Conservation (phyloP, 805 yeast species). For the Teunomyces tritomae region DNA sequence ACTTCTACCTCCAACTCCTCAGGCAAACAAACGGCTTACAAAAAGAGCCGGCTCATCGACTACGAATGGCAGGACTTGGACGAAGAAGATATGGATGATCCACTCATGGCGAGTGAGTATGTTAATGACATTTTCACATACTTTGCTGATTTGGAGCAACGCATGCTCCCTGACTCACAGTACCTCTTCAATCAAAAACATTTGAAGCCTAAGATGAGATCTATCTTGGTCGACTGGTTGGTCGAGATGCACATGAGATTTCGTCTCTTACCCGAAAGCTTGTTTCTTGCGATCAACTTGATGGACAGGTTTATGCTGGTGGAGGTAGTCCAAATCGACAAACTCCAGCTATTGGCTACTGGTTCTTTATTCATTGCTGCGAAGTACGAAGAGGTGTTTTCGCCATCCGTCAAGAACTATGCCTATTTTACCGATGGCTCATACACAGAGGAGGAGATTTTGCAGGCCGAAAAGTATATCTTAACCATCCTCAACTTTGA, state of each 20-base stretch:
- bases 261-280: constrained; percentile 80
- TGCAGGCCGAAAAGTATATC: constrained; percentile 79
- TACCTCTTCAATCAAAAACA: constrained; percentile 64
- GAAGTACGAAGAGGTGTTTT: constrained; percentile 86
- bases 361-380: constrained; percentile 87
- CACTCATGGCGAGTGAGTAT: constrained; percentile 88
- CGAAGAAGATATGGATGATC: constrained; percentile 66
- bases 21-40: constrained; percentile 17
- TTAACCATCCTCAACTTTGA: constrained; percentile 70
- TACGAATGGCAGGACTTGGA: constrained; percentile 73
- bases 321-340: constrained; percentile 71
- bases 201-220: constrained; percentile 78
- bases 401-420: constrained; percentile 82
- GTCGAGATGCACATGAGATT: constrained; percentile 85
- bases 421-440: constrained; percentile 88
- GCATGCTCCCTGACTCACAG: constrained; percentile 71
- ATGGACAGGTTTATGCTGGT: constrained; percentile 84
- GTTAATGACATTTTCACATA: constrained; percentile 83
- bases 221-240: constrained; percentile 90
- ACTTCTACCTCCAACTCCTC: constrained; percentile 6
- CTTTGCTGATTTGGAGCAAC: constrained; percentile 66
- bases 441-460: constrained; percentile 73
- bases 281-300: constrained; percentile 75
- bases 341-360: constrained; percentile 81
- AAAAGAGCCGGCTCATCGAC: constrained; percentile 39